A percentile compares a stretch with the other conserved stretches of the same genome.
Conservation (phyloP, 2,329 filamentous ascomycete genomes). For the Fusarium marasasianum region DNA sequence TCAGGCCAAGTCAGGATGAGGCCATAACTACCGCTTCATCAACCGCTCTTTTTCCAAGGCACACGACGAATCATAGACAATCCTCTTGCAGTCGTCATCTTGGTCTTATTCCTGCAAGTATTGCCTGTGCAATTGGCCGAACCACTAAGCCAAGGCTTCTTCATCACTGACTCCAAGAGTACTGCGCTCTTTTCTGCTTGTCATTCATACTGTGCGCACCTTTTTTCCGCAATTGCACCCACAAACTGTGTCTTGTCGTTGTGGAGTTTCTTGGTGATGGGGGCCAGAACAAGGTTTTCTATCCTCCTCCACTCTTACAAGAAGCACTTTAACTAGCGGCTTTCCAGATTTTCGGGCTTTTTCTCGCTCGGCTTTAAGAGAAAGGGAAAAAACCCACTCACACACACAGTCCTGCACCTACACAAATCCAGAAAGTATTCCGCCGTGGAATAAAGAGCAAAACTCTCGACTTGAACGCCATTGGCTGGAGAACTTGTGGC, state of each 20-base stretch:
- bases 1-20: not conserved
- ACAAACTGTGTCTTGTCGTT: conserved; percentile 15
- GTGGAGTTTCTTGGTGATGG: conserved; percentile 22
- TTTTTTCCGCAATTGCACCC: not conserved
- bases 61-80: not conserved
- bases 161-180: not conserved
- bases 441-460: not conserved
- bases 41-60: not conserved
- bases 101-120: conserved; percentile 22
- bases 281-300: conserved; percentile 24
- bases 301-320: not conserved
- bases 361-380: conserved; percentile 1
- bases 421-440: conserved; percentile 12
- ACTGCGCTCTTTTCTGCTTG: not conserved
- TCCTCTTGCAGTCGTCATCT: conserved; percentile 10
- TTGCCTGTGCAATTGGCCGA: conserved; percentile 15
- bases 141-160: conserved; percentile 8
- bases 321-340: conserved; percentile 22
- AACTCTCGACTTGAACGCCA: conserved; percentile 13
- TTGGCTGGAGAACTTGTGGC: conserved; percentile 20
- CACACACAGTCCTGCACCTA: conserved; percentile 24
- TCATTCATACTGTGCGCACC: conserved; percentile 33
- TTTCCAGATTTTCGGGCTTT: conserved; percentile 8
- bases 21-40: conserved; percentile 4
- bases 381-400: conserved; percentile 25